A percentile compares a stretch with the other conserved stretches of the same genome.
phyloP scores from a whole-genome alignment of 2,329 filamentous ascomycete species.

The Paramyrothecium roridum region DNA sequence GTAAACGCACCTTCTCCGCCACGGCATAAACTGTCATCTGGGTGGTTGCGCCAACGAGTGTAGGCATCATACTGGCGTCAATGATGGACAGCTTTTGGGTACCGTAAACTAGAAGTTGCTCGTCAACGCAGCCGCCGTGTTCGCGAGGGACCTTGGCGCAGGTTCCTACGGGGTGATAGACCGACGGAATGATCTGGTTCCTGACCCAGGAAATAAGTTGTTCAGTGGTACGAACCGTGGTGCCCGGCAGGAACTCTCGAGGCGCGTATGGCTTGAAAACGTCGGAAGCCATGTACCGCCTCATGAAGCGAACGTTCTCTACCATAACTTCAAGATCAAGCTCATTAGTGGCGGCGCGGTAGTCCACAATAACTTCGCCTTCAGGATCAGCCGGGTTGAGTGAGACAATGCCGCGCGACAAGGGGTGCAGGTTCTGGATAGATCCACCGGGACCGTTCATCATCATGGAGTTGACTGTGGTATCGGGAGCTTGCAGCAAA shows the following conservation, averaged over 20 bases:
- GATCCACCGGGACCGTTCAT: slow-evolving; percentile 20
- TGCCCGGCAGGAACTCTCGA: slow-evolving; percentile 14
- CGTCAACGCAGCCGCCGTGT: slow-evolving; percentile 23
- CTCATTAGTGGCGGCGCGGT: slow-evolving; percentile 19
- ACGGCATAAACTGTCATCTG: slow-evolving; percentile 9
- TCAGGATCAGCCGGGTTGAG: slow-evolving; percentile 16
- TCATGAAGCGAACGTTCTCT: slow-evolving; percentile 19
- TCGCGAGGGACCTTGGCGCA: slow-evolving; percentile 22
- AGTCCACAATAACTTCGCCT: slow-evolving; percentile 18
- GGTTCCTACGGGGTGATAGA: slow-evolving; percentile 22
- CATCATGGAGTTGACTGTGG: slow-evolving; percentile 44
- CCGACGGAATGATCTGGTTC: slow-evolving; percentile 16
- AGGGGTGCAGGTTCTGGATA: slow-evolving; percentile 18
- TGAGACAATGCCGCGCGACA: slow-evolving; percentile 16
- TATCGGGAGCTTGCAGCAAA: slow-evolving; percentile 15
- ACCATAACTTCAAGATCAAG: slow-evolving; percentile 19
- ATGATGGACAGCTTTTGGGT: slow-evolving; percentile 15
- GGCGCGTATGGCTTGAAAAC: slow-evolving; percentile 15
- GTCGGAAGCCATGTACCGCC: slow-evolving; percentile 16
- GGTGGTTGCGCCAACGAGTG: slow-evolving; percentile 12
- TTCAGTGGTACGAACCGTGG: slow-evolving; percentile 12
- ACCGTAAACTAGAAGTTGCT: slow-evolving; percentile 22
- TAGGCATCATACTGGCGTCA: slow-evolving; percentile 16
- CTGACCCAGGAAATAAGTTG: slow-evolving; percentile 16
- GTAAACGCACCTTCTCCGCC: slow-evolving; percentile 11